phyloP scores from a whole-genome alignment of 257 asterid genomes.

The Gardenia jasminoides region DNA sequence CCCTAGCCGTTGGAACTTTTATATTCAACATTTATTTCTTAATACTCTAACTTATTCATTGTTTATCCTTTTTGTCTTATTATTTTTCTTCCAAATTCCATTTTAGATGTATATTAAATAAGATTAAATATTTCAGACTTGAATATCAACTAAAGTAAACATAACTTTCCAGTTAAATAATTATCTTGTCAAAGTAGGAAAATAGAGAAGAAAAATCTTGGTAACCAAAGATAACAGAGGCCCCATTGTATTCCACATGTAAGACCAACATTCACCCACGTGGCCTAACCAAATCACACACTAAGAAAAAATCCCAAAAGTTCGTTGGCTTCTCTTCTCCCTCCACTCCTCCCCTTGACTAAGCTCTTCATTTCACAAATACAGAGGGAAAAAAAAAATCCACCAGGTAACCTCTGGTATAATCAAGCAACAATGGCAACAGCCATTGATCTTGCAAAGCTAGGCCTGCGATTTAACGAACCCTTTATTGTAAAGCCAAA shows the following conservation, averaged over 20 bases:
- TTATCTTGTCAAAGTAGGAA: too few species aligned
- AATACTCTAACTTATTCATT: too few species aligned
- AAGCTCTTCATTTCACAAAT: background rate
- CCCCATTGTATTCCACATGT: background rate
- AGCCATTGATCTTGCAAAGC: slow-evolving; percentile 24
- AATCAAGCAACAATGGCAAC: slow-evolving; percentile 19
- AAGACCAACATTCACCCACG: slow-evolving; percentile 7
- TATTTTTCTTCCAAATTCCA: too few species aligned
- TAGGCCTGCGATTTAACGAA: slow-evolving; percentile 24
- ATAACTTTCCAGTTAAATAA: too few species aligned
- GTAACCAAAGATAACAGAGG: background rate
- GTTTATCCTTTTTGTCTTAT: too few species aligned
- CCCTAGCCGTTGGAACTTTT: too few species aligned
- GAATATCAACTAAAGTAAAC: too few species aligned
- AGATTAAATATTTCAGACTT: too few species aligned
- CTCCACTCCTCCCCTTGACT: slow-evolving; percentile 16
- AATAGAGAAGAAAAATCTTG: too few species aligned
- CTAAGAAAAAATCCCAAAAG: background rate
- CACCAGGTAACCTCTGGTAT: background rate
- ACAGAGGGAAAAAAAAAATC: background rate
- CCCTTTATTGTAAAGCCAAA: slow-evolving; percentile 5
- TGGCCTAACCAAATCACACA: background rate
- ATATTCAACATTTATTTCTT: too few species aligned
- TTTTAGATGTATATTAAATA: too few species aligned
- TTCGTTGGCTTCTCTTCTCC: slow-evolving; percentile 17